These are phyloP conservation scores for Rhodosporidiobolus sp. DNA, from an alignment of 768 basidiomycete genomes.

Conservation along the genomic window DNA sequence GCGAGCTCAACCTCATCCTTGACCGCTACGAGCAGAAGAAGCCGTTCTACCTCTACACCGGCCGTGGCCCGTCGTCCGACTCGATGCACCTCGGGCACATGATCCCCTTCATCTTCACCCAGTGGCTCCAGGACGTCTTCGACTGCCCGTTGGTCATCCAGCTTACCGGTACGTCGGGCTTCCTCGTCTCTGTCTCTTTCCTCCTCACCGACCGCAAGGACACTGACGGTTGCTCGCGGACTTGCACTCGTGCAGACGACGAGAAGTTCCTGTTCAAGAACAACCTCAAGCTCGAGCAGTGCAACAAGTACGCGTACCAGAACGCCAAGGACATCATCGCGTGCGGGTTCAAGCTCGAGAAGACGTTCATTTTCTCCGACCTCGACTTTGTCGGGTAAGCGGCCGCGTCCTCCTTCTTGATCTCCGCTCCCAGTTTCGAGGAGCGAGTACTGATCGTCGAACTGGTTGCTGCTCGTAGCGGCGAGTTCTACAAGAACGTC, in stretches of 20 bases:
- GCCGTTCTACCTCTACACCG: slow-evolving; percentile 97
- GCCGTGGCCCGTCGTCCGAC: slow-evolving; percentile 90
- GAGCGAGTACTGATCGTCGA: neutral
- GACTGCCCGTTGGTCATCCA: slow-evolving; percentile 91
- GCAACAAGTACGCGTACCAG: slow-evolving; percentile 70
- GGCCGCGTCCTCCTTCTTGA: neutral
- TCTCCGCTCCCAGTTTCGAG: neutral
- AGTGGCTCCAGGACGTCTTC: slow-evolving; percentile 98
- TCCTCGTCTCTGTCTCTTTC: neutral
- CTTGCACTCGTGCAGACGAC: slow-evolving; percentile 61
- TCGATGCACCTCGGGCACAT: slow-evolving; percentile 98
- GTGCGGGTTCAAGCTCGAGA: slow-evolving; percentile 82
- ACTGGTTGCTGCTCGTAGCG: slow-evolving; percentile 51
- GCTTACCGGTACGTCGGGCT: slow-evolving; percentile 66
- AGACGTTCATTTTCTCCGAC: slow-evolving; percentile 96
- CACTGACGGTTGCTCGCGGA: neutral
- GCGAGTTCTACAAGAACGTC: slow-evolving; percentile 89
- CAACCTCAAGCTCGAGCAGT: slow-evolving; percentile 83
- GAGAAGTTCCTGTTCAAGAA: slow-evolving; percentile 99
- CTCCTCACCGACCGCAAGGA: too few species aligned
- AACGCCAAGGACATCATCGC: slow-evolving; percentile 98
- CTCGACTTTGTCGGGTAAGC: slow-evolving; percentile 71
- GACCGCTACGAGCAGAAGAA: slow-evolving; percentile 95
- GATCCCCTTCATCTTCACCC: slow-evolving; percentile 95
- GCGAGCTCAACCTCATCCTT: slow-evolving; percentile 88